phyloP scores from a whole-genome alignment of 345 rosid genomes.

The Gossypium ekmanianum region DNA sequence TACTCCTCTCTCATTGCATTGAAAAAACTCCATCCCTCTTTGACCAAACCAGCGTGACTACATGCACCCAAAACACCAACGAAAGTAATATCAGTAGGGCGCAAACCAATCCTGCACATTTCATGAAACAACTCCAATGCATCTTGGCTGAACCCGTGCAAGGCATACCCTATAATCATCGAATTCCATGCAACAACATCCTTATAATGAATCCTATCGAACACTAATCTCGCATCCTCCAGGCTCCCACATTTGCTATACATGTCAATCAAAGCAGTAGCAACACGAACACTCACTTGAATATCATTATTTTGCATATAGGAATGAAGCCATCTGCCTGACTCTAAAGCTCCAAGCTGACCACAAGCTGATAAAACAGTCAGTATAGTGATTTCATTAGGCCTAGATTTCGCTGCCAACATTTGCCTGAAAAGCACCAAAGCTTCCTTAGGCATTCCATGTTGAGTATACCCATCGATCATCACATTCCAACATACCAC shows the following conservation, averaged over 20 bases:
- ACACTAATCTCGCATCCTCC: slow-evolving; percentile 57
- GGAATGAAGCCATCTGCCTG: slow-evolving; percentile 75
- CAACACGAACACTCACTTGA: slow-evolving; percentile 35
- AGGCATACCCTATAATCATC: slow-evolving; percentile 59
- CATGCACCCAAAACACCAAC: slow-evolving; percentile 62
- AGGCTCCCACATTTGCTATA: slow-evolving; percentile 77
- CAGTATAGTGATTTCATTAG: slow-evolving; percentile 54
- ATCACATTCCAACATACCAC: slow-evolving; percentile 73
- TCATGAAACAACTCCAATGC: slow-evolving; percentile 48
- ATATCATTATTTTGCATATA: slow-evolving; percentile 34
- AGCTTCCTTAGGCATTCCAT: slow-evolving; percentile 43
- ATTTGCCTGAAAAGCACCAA: slow-evolving; percentile 48
- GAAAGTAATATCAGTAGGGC: slow-evolving; percentile 59
- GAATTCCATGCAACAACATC: slow-evolving; percentile 71
- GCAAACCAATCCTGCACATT: slow-evolving; percentile 40
- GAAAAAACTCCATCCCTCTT: slow-evolving; percentile 54
- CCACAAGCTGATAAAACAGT: slow-evolving; percentile 66
- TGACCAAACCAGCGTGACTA: slow-evolving; percentile 65
- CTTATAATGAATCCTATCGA: slow-evolving; percentile 31
- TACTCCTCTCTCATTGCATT: slow-evolving; percentile 45
- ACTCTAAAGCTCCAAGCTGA: slow-evolving; percentile 69
- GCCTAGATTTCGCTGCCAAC: slow-evolving; percentile 39
- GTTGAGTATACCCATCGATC: slow-evolving; percentile 62
- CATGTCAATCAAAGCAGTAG: slow-evolving; percentile 66
- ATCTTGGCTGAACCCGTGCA: slow-evolving; percentile 58